Evolutionary conservation across 768 basidiomycete species (phyloP), one percentile per base, ranked within the genome.

Genomic region (Russula sp.): DNA sequence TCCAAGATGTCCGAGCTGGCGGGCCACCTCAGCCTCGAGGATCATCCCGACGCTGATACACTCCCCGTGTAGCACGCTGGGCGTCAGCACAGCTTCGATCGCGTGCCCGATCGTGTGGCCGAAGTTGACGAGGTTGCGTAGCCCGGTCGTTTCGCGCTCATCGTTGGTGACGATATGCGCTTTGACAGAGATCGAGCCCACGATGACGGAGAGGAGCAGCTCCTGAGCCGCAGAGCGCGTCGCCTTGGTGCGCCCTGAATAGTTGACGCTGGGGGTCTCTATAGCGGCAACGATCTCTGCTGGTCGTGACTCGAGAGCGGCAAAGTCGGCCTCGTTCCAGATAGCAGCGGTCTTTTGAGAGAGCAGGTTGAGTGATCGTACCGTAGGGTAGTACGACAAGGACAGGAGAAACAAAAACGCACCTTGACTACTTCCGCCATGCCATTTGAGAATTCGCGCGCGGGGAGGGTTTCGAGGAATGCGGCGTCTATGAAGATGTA

Each of bases 371-470:
- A 39, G 54, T 22, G 22, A 35, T 3, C 43, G 49, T 32, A 29
- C 5, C 18, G 16, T 6, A 14, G 18, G 16, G 45, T n/a, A 43
- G 43, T 20, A 43, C 7, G 51, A 9, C 35, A 34, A 29, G 32
- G n/a, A 8, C 42, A 63, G 20, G 35, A n/a, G 38, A 38, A 54
- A 56, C 22, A 38, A 50, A 38, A 50, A 48, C 35, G 43, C 59
- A 92, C 94, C 83, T 99, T 99, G 71, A 98, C 86, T 3, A 98
- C 88, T 73, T 99, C 96, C 0, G 97, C 96, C 89, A 99, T 96
- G 41, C 97, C 96, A 69, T 98, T 98, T n/a, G 92, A 90, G 64
- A 98, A 93, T 73, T 98, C 97, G 57, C 96, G 81, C 36, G 84
- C 74, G 0, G 95, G 95, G 2, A 99, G 84, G 1, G 92, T 94